Percentiles rank a stretch among this genome's conserved stretches.
Evolutionary conservation across 2,329 filamentous ascomycete species (phyloP).

Genomic region (Beauveria bassiana): DNA sequence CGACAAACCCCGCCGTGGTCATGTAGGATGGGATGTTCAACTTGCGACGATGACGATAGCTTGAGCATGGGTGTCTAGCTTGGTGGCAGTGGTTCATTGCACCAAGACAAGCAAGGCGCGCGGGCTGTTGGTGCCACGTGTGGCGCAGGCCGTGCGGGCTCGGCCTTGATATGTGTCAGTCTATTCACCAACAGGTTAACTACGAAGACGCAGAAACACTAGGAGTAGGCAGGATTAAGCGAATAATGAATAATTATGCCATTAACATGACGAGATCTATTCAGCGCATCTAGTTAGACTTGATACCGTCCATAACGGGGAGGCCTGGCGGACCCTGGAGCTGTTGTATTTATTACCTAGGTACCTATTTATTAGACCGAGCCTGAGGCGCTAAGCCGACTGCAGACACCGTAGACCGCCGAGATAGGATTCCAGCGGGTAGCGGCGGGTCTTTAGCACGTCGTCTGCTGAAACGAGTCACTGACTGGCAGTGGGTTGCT

Average conservation of each 20-base stretch:
- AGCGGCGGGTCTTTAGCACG: slow-evolving; percentile 10
- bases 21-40: background rate
- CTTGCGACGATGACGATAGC: slow-evolving; percentile 7
- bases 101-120: background rate
- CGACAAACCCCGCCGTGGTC: background rate
- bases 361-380: background rate
- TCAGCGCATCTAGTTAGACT: background rate
- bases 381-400: background rate
- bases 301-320: background rate
- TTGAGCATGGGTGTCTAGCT: background rate
- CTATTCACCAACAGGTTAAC: background rate
- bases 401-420: background rate
- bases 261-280: background rate
- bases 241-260: too few species aligned
- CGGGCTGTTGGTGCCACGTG: slow-evolving; percentile 5
- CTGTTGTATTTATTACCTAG: background rate
- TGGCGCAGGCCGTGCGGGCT: background rate
- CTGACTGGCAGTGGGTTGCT: background rate
- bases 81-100: background rate
- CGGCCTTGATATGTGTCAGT: background rate
- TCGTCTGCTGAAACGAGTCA: slow-evolving; percentile 3
- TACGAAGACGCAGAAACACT: background rate
- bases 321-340: background rate
- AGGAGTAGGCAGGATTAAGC: background rate
- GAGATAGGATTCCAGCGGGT: slow-evolving; percentile 13